Conservation (phyloP, 192 early-diverging fungal species). For the Coemansia sp. region DNA sequence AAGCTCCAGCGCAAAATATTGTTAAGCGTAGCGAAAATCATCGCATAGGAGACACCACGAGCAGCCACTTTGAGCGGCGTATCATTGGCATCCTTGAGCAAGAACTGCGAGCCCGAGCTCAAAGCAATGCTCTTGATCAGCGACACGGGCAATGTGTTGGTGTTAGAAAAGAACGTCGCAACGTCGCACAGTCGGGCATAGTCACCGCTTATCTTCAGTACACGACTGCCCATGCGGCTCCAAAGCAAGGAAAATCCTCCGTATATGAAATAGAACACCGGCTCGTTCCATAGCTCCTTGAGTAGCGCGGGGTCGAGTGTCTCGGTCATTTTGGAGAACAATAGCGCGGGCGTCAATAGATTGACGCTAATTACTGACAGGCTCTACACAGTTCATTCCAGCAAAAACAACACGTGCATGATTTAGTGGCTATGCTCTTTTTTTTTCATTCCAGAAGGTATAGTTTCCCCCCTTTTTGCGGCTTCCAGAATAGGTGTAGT, state of each 20-base stretch:
- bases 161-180: slow-evolving; percentile 69
- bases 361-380: slow-evolving; percentile 64
- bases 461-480: not conserved
- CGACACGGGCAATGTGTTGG: slow-evolving; percentile 73
- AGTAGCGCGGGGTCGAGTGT: slow-evolving; percentile 64
- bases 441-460: not conserved
- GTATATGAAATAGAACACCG: slow-evolving; percentile 58
- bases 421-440: slow-evolving; percentile 2
- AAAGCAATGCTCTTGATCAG: slow-evolving; percentile 63
- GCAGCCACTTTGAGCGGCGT: slow-evolving; percentile 50
- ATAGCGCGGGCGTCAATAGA: slow-evolving; percentile 73
- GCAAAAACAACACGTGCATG: not conserved
- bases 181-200: slow-evolving; percentile 66
- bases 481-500: not conserved
- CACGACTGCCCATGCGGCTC: slow-evolving; percentile 41
- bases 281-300: slow-evolving; percentile 72
- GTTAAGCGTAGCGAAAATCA: slow-evolving; percentile 78
- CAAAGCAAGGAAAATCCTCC: slow-evolving; percentile 48
- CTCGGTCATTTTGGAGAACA: slow-evolving; percentile 75
- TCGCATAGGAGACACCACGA: slow-evolving; percentile 75
- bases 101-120: slow-evolving; percentile 47
- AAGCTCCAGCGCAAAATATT: slow-evolving; percentile 80
- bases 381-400: slow-evolving; percentile 31
- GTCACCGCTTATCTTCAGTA: slow-evolving; percentile 49
- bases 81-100: slow-evolving; percentile 50